These are phyloP conservation scores for Erysimum pusillum DNA, from an alignment of 441 rosid species.

Conservation along the genomic window DNA sequence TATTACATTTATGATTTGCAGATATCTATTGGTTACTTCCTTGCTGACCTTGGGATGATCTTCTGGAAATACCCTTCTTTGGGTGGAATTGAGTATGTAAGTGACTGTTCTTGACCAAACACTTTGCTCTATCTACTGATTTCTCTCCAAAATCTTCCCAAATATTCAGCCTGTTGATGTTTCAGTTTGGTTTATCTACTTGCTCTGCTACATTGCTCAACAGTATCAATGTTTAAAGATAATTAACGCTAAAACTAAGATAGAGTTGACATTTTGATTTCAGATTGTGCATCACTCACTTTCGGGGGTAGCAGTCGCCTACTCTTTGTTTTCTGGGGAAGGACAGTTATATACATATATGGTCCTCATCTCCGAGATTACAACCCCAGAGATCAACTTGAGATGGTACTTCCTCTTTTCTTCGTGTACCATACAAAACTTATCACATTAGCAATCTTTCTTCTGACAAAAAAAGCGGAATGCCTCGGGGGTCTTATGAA, in stretches of 20 bases:
- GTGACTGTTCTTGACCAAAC: conserved; percentile 44
- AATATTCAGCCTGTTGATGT: background rate
- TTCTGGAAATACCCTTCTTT: conserved; percentile 75
- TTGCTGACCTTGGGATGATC: conserved; percentile 76
- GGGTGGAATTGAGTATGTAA: conserved; percentile 82
- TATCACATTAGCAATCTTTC: conserved; percentile 18
- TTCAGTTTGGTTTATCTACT: conserved; percentile 4
- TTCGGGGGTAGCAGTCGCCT: conserved; percentile 67
- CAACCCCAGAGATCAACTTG: conserved; percentile 72
- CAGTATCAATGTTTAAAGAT: background rate
- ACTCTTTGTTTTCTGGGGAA: conserved; percentile 80
- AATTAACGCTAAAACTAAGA: conserved; percentile 17
- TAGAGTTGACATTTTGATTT: conserved; percentile 37
- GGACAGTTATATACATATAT: conserved; percentile 78
- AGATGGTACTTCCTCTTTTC: conserved; percentile 59
- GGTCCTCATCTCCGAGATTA: conserved; percentile 74
- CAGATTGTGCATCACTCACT: conserved; percentile 72
- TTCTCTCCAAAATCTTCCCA: background rate
- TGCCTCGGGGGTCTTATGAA: conserved; percentile 45
- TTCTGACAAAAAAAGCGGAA: conserved; percentile 12
- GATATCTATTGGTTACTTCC: conserved; percentile 78
- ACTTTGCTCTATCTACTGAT: background rate
- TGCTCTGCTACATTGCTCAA: background rate
- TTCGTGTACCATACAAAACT: background rate
- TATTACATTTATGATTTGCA: conserved; percentile 45